Conservation (phyloP, 169 alveolate species). For the Pseudocohnilembus persalinus region DNA sequence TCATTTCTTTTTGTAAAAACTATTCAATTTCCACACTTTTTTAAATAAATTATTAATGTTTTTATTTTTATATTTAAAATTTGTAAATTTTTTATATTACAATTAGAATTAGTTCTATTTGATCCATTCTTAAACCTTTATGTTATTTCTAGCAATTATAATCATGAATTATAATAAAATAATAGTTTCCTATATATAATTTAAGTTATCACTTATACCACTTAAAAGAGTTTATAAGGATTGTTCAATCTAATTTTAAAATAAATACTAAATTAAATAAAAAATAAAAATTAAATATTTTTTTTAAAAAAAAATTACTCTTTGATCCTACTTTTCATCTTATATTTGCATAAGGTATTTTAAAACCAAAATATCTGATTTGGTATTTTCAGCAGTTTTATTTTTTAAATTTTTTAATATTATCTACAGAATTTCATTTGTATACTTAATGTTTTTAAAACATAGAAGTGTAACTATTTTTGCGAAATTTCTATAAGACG, state of each 20-base stretch:
- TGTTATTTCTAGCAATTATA: neutral
- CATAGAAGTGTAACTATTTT: too few species aligned
- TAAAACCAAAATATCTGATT: neutral
- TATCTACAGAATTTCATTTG: neutral
- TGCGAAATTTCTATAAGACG: too few species aligned
- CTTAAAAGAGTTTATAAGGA: neutral
- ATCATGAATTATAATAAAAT: neutral
- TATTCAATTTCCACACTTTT: too few species aligned
- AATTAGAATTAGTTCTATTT: neutral
- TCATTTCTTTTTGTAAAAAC: too few species aligned
- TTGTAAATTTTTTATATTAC: too few species aligned
- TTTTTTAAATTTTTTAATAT: neutral
- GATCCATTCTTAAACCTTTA: neutral
- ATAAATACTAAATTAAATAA: neutral
- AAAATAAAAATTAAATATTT: neutral
- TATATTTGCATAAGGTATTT: neutral
- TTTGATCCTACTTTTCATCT: neutral
- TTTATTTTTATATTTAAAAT: too few species aligned
- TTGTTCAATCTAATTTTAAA: neutral
- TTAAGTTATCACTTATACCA: neutral
- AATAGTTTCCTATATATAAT: neutral
- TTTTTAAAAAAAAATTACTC: neutral
- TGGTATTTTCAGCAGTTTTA: neutral
- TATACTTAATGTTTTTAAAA: too few species aligned
- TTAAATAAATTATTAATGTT: too few species aligned